A percentile compares a stretch with the other conserved stretches of the same genome.
Conservation (phyloP, 306 rosid species). For the Glycine soja region DNA sequence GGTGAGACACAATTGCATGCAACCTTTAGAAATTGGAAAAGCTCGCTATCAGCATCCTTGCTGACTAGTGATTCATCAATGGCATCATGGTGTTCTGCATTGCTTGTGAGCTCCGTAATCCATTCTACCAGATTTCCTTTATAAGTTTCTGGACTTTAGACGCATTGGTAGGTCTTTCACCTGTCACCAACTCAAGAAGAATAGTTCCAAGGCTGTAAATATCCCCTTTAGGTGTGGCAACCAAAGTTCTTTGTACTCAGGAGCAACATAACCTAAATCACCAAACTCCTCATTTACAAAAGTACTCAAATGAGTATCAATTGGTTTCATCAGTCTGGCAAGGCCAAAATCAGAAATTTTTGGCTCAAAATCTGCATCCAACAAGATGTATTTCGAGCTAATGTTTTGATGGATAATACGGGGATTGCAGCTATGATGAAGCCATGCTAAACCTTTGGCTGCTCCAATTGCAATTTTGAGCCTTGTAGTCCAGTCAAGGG, state of each 20-base stretch:
- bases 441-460: conserved; percentile 95
- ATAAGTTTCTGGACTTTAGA: too few species aligned
- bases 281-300: conserved; percentile 95
- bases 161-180: too few species aligned
- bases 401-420: too few species aligned
- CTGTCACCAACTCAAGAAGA: conserved; percentile 92
- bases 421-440: too few species aligned
- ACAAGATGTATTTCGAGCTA: too few species aligned
- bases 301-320: conserved; percentile 96
- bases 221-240: conserved; percentile 96
- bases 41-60: conserved; percentile 76
- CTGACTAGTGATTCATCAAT: too few species aligned
- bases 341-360: conserved; percentile 95
- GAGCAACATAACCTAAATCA: conserved; percentile 94
- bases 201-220: conserved; percentile 88
- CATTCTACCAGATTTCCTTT: too few species aligned
- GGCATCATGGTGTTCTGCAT: too few species aligned
- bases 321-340: conserved; percentile 92
- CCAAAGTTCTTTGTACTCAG: conserved; percentile 83
- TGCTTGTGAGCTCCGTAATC: too few species aligned
- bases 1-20: conserved; percentile 74
- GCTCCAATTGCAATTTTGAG: too few species aligned
- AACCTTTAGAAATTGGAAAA: conserved; percentile 89
- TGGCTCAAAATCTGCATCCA: conserved; percentile 88
- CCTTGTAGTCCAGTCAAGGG: too few species aligned